These are phyloP conservation scores for Nakazawaea ambrosiae DNA, from an alignment of 805 yeast species.

Conservation along the genomic window DNA sequence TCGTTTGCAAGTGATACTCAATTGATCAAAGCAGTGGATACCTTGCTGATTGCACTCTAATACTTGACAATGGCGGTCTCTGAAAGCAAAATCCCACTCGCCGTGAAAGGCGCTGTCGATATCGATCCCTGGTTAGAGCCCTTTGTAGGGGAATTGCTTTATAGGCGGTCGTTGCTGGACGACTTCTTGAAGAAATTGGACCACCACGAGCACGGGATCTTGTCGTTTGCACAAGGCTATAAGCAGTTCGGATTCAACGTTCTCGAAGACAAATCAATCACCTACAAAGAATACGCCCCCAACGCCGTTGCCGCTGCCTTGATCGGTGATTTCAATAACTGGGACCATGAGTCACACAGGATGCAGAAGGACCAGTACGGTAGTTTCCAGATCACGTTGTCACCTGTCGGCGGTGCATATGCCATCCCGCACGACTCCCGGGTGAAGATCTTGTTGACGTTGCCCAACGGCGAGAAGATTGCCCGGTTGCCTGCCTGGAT, in stretches of 20 bases:
- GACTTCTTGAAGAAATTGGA: conserved; percentile 54
- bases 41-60: too few relatives aligned
- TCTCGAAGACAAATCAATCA: conserved; percentile 43
- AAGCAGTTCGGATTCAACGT: conserved; percentile 72
- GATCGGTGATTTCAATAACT: conserved; percentile 89
- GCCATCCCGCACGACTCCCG: conserved; percentile 79
- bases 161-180: conserved; percentile 60
- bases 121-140: conserved; percentile 88
- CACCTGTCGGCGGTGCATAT: conserved; percentile 39
- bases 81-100: conserved; percentile 13
- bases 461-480: conserved; percentile 61
- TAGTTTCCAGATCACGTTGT: conserved; percentile 56
- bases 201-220: conserved; percentile 56
- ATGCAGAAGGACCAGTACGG: conserved; percentile 65
- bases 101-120: conserved; percentile 54
- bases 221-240: conserved; percentile 71
- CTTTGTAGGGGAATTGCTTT: conserved; percentile 54
- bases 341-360: conserved; percentile 56
- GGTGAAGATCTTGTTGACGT: conserved; percentile 60
- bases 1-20: too few relatives aligned
- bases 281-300: conserved; percentile 85
- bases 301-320: conserved; percentile 68
- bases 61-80: not conserved
- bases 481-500: conserved; percentile 91
- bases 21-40: too few relatives aligned